Base-by-base conservation (phyloP, 495 filamentous ascomycete species). In the Umbilicaria muhlenbergii region DNA sequence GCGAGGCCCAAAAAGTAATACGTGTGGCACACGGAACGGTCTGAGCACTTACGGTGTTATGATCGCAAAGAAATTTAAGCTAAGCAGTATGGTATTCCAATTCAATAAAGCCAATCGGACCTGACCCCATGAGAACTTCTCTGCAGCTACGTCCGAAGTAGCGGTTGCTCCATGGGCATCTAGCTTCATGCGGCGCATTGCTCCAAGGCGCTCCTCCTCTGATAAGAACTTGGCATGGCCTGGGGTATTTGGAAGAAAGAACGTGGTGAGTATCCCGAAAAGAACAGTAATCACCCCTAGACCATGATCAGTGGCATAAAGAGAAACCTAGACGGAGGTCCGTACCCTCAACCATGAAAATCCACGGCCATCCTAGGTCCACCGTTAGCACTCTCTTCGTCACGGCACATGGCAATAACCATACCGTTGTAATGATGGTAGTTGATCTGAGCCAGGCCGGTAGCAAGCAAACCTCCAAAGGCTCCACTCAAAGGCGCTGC, bases 391-490 rank as follows among this genome's bases (percentile, higher is more conserved):
- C n/a, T 18, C 34, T 16, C n/a, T 5, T 17, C 12, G 8, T 34
- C 14, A 16, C 15, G 7, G 34, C 16, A 7, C 1, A 4, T 5
- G 10, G 2, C 15, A 43, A 32, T 42, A 28, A 6, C 24, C 7
- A 7, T 46, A 46, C 57, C 53, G 46, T 66, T 56, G 50, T 71
- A 69, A 10, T 59, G 60, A 18, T 53, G 46, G 17, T 55, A 56
- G 13, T 51, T 40, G 37, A 72, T 68, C 47, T 59, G 17, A 12
- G 57, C 57, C 43, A 62, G 37, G 5, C 74, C 68, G n/a, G 69
- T 64, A 3, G 75, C 73, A 16, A 83, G 66, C 16, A 81, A 58
- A 11, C 76, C 76, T 8, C 75, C 75, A 55, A 82, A 81, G 2
- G 77, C 78, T 13, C 77, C 77, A 47, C 63, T 68, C 11, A 80